Conservation (phyloP, 768 basidiomycete species). For the Tricholoma terreum region DNA sequence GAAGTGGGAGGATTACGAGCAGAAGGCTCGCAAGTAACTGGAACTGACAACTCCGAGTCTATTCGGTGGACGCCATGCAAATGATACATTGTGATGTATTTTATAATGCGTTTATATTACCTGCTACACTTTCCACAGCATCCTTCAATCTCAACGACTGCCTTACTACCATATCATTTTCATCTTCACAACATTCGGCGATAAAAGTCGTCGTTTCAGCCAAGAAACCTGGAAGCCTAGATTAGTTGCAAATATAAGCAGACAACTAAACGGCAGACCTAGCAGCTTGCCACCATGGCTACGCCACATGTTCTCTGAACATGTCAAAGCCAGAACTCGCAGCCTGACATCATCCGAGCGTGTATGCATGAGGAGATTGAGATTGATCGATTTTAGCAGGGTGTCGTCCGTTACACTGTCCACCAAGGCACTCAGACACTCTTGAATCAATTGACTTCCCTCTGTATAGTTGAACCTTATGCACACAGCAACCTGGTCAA, state of each 20-base stretch:
- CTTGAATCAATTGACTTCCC: constrained; percentile 39
- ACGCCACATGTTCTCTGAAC: constrained; percentile 73
- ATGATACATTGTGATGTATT: constrained; percentile 1
- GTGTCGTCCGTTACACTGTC: constrained; percentile 54
- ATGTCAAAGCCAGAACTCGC: constrained; percentile 69
- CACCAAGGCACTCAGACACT: constrained; percentile 53
- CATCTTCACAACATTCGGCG: constrained; percentile 84
- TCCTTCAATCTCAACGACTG: constrained; percentile 66
- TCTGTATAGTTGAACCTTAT: constrained; percentile 34
- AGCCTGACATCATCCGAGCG: constrained; percentile 73
- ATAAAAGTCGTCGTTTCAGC: constrained; percentile 85
- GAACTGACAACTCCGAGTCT: too few species aligned
- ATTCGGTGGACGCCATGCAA: background rate
- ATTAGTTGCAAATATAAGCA: background rate
- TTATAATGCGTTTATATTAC: constrained; percentile 52
- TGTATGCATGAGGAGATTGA: constrained; percentile 83
- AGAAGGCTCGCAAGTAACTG: too few species aligned
- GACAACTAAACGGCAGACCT: constrained; percentile 40
- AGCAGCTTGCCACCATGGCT: constrained; percentile 70
- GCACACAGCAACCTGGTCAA: constrained; percentile 63
- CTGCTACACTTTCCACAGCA: constrained; percentile 69
- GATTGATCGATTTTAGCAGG: constrained; percentile 78
- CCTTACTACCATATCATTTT: constrained; percentile 76
- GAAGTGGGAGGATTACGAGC: too few species aligned
- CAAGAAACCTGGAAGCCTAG: constrained; percentile 54